Evolutionary conservation across 1,284 basidiomycete species (phyloP).

Genomic region (Trichosporon inkin): DNA sequence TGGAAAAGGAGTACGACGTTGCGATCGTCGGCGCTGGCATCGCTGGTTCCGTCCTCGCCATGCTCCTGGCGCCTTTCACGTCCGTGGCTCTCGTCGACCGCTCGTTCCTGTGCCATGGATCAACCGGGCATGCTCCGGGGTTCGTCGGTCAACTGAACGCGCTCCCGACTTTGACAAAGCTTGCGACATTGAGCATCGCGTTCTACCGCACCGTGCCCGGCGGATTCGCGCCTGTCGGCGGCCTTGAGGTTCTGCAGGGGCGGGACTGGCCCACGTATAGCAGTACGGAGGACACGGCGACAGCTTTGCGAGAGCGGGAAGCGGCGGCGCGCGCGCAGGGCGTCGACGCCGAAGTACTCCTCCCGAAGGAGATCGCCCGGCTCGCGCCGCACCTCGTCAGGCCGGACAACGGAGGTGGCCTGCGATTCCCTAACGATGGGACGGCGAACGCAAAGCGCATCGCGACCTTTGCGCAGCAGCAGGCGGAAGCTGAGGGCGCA

Average conservation of each 20-base stretch:
- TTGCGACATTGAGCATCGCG: conserved; percentile 24
- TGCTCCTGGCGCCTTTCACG: conserved; percentile 50
- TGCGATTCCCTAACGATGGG: conserved; percentile 25
- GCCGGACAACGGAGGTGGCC: neutral
- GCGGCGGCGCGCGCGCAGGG: conserved; percentile 13
- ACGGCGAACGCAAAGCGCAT: conserved; percentile 23
- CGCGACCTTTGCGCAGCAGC: conserved; percentile 17
- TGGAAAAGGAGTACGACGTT: conserved; percentile 22
- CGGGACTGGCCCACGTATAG: neutral
- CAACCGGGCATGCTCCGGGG: conserved; percentile 35
- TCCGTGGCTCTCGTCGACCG: conserved; percentile 53
- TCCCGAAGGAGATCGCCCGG: conserved; percentile 9
- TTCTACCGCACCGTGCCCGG: conserved; percentile 20
- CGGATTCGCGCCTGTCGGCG: conserved; percentile 26
- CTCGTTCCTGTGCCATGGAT: conserved; percentile 24
- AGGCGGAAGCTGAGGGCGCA: conserved; percentile 20
- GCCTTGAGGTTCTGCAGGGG: conserved; percentile 21
- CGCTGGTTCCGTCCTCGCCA: conserved; percentile 44
- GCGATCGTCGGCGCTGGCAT: conserved; percentile 32
- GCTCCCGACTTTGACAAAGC: conserved; percentile 23
- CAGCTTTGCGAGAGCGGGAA: conserved; percentile 3
- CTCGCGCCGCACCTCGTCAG: conserved; percentile 23
- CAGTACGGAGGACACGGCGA: neutral
- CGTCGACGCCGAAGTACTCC: conserved; percentile 15
- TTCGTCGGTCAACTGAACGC: conserved; percentile 31